phyloP scores from a whole-genome alignment of 2,329 filamentous ascomycete genomes.

The Curvularia eragrostidis region DNA sequence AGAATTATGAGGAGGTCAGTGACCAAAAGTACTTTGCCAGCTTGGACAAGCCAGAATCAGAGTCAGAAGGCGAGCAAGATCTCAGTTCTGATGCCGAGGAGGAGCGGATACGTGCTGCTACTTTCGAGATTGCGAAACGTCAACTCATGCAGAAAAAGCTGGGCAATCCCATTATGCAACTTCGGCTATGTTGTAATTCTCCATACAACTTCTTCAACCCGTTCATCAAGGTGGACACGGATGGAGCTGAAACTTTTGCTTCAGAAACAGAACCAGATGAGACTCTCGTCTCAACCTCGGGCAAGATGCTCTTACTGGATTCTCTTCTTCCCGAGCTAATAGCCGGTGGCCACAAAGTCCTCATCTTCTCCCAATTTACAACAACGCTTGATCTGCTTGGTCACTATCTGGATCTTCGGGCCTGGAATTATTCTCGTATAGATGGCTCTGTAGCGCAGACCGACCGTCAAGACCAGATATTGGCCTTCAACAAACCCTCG shows the following conservation, averaged over 20 bases:
- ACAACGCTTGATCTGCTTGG: slow-evolving; percentile 90
- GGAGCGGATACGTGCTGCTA: slow-evolving; percentile 70
- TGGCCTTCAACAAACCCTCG: slow-evolving; percentile 55
- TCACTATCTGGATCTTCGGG: slow-evolving; percentile 81
- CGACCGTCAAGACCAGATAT: slow-evolving; percentile 58
- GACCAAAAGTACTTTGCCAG: slow-evolving; percentile 86
- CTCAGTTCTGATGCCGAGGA: slow-evolving; percentile 60
- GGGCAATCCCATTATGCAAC: slow-evolving; percentile 90
- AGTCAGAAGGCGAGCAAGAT: slow-evolving; percentile 48
- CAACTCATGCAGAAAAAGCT: slow-evolving; percentile 91
- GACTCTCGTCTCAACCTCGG: slow-evolving; percentile 82
- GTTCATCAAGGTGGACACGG: slow-evolving; percentile 64
- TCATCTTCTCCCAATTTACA: slow-evolving; percentile 97
- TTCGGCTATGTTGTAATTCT: slow-evolving; percentile 88
- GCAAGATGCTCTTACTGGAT: slow-evolving; percentile 95
- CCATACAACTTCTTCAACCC: slow-evolving; percentile 98
- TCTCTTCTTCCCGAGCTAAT: slow-evolving; percentile 81
- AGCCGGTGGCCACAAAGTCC: slow-evolving; percentile 78
- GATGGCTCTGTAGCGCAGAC: slow-evolving; percentile 83
- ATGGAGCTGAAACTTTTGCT: slow-evolving; percentile 51
- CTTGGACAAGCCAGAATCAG: slow-evolving; percentile 65
- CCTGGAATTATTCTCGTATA: slow-evolving; percentile 86
- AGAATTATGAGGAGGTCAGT: slow-evolving; percentile 72
- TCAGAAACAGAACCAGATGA: slow-evolving; percentile 71
- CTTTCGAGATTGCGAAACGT: slow-evolving; percentile 79